Conservation (phyloP, 192 early-diverging fungal genomes). For the Neocallimastix lanati region DNA sequence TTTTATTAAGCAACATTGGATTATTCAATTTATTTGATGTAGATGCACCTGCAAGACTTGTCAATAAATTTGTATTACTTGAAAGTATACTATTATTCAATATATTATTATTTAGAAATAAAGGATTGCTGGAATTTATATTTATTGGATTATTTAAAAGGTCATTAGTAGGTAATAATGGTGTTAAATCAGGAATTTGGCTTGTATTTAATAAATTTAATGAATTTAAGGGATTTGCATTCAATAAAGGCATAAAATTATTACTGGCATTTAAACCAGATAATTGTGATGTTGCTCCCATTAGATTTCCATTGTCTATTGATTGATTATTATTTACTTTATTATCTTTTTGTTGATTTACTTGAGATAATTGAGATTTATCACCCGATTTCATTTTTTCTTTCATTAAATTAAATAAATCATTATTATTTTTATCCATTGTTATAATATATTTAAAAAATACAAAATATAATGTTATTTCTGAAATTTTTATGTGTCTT, state of each 20-base stretch:
- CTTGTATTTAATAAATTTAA: neutral
- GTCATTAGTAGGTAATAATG: neutral
- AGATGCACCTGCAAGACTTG: neutral
- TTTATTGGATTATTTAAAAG: neutral
- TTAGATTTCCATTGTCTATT: neutral
- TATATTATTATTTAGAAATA: neutral
- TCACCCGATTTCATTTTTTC: neutral
- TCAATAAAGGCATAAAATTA: neutral
- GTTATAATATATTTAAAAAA: too few relatives aligned
- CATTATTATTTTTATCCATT: neutral
- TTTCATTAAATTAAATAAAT: neutral
- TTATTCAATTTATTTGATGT: neutral
- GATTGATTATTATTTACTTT: neutral
- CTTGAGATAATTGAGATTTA: neutral
- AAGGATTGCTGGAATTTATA: neutral
- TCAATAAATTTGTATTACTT: neutral
- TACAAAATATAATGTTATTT: too few relatives aligned
- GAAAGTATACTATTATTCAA: neutral
- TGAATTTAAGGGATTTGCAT: neutral
- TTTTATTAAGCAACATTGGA: neutral
- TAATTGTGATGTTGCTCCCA: neutral
- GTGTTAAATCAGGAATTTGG: neutral
- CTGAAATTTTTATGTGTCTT: too few relatives aligned
- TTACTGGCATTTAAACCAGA: neutral
- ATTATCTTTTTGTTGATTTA: neutral